Percentiles rank a stretch among this genome's conserved stretches.
Conservation (phyloP, 202 grass and related monocot species). For the Setaria italica region DNA sequence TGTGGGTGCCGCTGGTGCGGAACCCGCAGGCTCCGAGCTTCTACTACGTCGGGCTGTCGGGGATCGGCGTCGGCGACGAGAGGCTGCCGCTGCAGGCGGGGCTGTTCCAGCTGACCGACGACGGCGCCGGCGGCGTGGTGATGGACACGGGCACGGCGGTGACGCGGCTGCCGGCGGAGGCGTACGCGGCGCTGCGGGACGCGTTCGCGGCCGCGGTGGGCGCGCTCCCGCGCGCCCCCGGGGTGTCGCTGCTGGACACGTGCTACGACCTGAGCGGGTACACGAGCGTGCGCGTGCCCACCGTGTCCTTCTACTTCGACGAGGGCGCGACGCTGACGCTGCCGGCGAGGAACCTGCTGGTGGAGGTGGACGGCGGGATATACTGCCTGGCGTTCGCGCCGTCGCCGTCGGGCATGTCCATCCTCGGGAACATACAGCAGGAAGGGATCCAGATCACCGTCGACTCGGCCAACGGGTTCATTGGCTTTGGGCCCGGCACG, state of each 20-base stretch:
- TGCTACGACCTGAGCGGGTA: conserved; percentile 85
- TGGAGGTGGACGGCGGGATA: conserved; percentile 65
- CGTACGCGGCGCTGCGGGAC: conserved; percentile 70
- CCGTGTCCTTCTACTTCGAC: conserved; percentile 85
- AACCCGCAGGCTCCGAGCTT: conserved; percentile 78
- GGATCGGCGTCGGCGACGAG: conserved; percentile 70
- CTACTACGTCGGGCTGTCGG: conserved; percentile 81
- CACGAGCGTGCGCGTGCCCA: conserved; percentile 82
- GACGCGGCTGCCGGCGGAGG: conserved; percentile 59
- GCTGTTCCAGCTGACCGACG: conserved; percentile 72
- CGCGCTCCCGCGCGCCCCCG: conserved; percentile 51
- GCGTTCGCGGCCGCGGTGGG: conserved; percentile 52
- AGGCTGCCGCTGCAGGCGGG: conserved; percentile 57
- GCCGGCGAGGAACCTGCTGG: conserved; percentile 81
- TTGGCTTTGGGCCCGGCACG: conserved; percentile 83
- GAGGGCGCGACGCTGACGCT: conserved; percentile 69
- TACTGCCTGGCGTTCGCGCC: conserved; percentile 92
- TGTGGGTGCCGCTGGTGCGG: conserved; percentile 84
- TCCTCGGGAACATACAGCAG: conserved; percentile 91
- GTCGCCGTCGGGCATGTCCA: conserved; percentile 65
- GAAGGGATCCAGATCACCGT: conserved; percentile 88
- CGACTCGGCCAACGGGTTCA: conserved; percentile 68
- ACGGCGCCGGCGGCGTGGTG: conserved; percentile 81
- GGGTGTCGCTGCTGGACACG: conserved; percentile 85
- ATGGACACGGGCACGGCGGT: conserved; percentile 95